Base-by-base conservation (phyloP, 2,329 filamentous ascomycete genomes). In the Colletotrichum orchidophilum region DNA sequence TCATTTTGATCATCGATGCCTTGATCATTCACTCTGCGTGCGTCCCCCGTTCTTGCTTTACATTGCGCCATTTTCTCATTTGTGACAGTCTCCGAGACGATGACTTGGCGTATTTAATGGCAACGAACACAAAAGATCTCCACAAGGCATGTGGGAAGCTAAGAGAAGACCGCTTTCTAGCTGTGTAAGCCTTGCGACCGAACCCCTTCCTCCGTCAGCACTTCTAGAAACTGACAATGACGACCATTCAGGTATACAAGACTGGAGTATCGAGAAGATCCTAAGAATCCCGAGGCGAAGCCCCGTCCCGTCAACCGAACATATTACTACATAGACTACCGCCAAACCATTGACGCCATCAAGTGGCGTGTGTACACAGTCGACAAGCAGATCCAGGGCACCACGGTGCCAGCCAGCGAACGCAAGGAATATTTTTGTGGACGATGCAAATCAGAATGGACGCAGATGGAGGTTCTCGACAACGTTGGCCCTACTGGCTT, bases 271-370 rank as follows among this genome's bases (percentile, higher is more conserved):
- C 71, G 66, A 26, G 73, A 74, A 59, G 66, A 73, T 13, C 71
- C 73, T 6, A 74, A 74, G 52, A 74, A 74, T 46, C 73, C 73
- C 3, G 93, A 95, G 78, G 94, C 94, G 62, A 93, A 95, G 71
- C 92, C 93, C 69, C 92, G 95, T 63, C 93, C 94, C 5, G 92
- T 93, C 75, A 95, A 93, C 79, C 90, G 94, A 77, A 97, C 96
- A 73, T 99, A 97, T 87, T 99, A 97, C 84, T 99, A 94, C 82
- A 96, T 99, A 80, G 95, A 98, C 80, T 97, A 97, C 78, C 94
- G 96, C 71, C 93, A 94, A 69, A 94, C 96, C 42, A 94, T 99
- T 78, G 96, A 99, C 82, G 94, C 94, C 59, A 97, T 97, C 83
- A 99, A 99, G 81, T 99, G 93, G 88, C 92, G 94, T 73, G 91